Conservation (phyloP, 306 rosid species). For the Quercus dentata region DNA sequence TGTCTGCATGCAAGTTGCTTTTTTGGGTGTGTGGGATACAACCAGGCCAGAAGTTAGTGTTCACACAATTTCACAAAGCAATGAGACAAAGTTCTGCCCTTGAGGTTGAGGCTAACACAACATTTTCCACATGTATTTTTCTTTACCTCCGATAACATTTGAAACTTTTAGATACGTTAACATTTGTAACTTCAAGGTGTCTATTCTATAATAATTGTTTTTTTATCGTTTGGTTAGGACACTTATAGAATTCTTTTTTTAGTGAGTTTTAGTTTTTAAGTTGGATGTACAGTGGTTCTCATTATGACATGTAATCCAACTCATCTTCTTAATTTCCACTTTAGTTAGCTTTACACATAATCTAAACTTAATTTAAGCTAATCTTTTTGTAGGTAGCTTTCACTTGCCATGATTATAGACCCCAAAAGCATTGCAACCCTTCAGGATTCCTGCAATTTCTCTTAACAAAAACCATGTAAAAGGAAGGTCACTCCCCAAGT, state of each 20-base stretch:
- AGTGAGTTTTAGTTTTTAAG: neutral
- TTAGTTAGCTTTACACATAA: conserved; percentile 54
- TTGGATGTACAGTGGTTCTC: conserved; percentile 33
- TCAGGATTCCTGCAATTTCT: conserved; percentile 62
- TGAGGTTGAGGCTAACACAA: neutral
- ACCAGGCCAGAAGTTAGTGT: neutral
- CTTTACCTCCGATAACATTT: too few species aligned
- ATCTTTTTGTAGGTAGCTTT: conserved; percentile 45
- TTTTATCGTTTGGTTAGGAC: too few species aligned
- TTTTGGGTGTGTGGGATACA: neutral
- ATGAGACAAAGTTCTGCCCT: neutral
- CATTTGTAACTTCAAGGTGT: too few species aligned
- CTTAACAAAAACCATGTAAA: conserved; percentile 28
- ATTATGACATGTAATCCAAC: conserved; percentile 48
- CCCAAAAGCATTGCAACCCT: conserved; percentile 66
- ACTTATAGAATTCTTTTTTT: too few species aligned
- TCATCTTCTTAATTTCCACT: conserved; percentile 41
- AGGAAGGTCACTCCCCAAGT: conserved; percentile 7
- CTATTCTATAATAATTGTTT: too few species aligned
- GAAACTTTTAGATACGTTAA: too few species aligned
- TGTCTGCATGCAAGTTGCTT: neutral
- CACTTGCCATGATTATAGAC: conserved; percentile 61
- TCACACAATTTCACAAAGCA: neutral
- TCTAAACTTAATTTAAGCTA: conserved; percentile 40
- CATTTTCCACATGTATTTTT: neutral